Conservation (phyloP, 1,139 yeast genomes). For the Candida anutae region DNA sequence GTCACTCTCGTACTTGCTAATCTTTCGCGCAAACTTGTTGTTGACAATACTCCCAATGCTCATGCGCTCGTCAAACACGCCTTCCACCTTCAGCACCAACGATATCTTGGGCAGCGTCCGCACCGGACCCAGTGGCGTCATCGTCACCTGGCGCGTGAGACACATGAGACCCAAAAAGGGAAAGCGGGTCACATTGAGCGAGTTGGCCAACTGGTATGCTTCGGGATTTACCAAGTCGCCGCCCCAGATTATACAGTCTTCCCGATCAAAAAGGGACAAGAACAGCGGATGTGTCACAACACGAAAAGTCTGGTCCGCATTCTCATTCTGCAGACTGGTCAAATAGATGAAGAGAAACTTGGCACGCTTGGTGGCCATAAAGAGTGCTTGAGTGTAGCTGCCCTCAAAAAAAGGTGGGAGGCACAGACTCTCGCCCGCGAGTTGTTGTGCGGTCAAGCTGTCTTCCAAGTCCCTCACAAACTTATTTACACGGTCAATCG, state of each 20-base stretch:
- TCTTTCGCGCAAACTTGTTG: constrained; percentile 33
- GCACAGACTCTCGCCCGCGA: constrained; percentile 5
- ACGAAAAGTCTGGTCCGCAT: constrained; percentile 45
- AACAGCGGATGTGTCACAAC: constrained; percentile 51
- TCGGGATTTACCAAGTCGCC: constrained; percentile 79
- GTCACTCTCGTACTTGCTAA: constrained; percentile 54
- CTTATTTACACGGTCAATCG: constrained; percentile 27
- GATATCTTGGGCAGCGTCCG: constrained; percentile 50
- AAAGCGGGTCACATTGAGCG: constrained; percentile 62
- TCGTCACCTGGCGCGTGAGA: constrained; percentile 44
- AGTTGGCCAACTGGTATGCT: constrained; percentile 76
- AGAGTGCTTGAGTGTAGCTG: constrained; percentile 70
- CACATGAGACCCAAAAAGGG: constrained; percentile 74
- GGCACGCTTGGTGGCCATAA: constrained; percentile 56
- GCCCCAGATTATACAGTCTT: constrained; percentile 63
- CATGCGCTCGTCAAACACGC: constrained; percentile 38
- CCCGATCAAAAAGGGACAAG: constrained; percentile 34
- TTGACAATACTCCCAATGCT: constrained; percentile 19
- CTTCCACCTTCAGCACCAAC: constrained; percentile 61
- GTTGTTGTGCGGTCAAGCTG: constrained; percentile 18
- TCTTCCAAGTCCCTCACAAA: constrained; percentile 32
- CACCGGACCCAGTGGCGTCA: constrained; percentile 54
- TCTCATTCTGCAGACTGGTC: constrained; percentile 68
- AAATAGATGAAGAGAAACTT: constrained; percentile 68
- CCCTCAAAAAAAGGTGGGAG: constrained; percentile 57